phyloP scores from a whole-genome alignment of 2,329 filamentous ascomycete species.

The Xylariaceae sp. region DNA sequence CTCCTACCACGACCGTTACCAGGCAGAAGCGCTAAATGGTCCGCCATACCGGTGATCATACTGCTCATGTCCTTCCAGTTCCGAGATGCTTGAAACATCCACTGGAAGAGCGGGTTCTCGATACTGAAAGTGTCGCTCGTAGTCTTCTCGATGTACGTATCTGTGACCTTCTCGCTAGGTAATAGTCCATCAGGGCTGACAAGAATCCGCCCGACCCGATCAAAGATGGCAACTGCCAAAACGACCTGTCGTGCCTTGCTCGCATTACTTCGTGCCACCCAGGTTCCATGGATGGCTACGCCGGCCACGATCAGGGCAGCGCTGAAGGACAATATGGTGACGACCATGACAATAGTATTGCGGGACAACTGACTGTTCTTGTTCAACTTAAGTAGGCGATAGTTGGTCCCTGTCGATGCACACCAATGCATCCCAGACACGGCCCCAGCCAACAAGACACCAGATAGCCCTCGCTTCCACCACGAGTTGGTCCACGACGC shows the following conservation, averaged over 20 bases:
- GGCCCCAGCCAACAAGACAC: constrained; percentile 71
- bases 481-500: constrained; percentile 79
- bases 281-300: constrained; percentile 61
- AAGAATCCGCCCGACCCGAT: constrained; percentile 68
- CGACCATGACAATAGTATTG: constrained; percentile 74
- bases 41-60: constrained; percentile 74
- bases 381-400: constrained; percentile 61
- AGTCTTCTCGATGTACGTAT: constrained; percentile 73
- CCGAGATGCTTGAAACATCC: constrained; percentile 82
- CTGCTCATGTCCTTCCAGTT: constrained; percentile 76
- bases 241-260: constrained; percentile 67
- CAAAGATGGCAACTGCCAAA: constrained; percentile 69
- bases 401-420: constrained; percentile 73
- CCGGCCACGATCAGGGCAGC: constrained; percentile 66
- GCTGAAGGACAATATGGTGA: constrained; percentile 70
- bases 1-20: constrained; percentile 46
- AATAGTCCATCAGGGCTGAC: constrained; percentile 73
- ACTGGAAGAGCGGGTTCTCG: constrained; percentile 81
- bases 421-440: constrained; percentile 92
- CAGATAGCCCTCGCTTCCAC: constrained; percentile 75
- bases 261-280: constrained; percentile 59
- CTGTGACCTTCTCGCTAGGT: constrained; percentile 79
- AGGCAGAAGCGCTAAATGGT: constrained; percentile 66
- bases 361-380: constrained; percentile 56
- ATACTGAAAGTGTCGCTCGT: constrained; percentile 78